Conservation (phyloP, 805 yeast species). For the Millerozyma miso region DNA sequence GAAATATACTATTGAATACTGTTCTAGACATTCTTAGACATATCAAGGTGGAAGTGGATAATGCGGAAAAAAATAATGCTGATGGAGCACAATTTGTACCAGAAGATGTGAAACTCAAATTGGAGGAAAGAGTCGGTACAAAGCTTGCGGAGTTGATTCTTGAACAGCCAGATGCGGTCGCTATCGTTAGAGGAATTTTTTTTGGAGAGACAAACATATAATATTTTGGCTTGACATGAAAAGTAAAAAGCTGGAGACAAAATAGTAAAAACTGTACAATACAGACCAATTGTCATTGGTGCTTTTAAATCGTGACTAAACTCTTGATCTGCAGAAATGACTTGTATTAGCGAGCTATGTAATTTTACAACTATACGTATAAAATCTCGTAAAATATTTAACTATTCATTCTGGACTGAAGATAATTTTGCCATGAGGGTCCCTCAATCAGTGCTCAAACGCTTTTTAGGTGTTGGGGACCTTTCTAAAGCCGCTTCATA, state of each 20-base stretch:
- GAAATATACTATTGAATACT: conserved; percentile 40
- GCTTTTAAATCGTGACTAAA: too few species aligned
- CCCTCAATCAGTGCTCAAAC: neutral
- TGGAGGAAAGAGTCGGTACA: conserved; percentile 59
- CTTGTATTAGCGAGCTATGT: neutral
- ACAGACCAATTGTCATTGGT: too few species aligned
- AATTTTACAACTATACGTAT: neutral
- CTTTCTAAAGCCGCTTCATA: conserved; percentile 18
- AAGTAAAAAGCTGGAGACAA: too few species aligned
- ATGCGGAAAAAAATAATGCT: conserved; percentile 21
- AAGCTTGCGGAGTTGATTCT: conserved; percentile 48
- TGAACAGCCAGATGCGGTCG: conserved; percentile 44
- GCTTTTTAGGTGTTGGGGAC: conserved; percentile 9
- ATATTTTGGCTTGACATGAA: too few species aligned
- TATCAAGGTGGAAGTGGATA: conserved; percentile 34
- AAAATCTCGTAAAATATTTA: too few species aligned
- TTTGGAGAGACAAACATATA: conserved; percentile 54
- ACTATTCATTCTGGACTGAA: neutral
- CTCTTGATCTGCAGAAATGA: neutral
- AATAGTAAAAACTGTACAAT: too few species aligned
- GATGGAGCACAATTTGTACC: conserved; percentile 21
- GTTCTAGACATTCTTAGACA: conserved; percentile 53
- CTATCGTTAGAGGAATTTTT: conserved; percentile 60
- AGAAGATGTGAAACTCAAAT: conserved; percentile 33
- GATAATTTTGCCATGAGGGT: neutral